These are phyloP conservation scores for Aphanoascus verrucosus DNA, from an alignment of 2,329 filamentous ascomycete genomes.

Conservation along the genomic window DNA sequence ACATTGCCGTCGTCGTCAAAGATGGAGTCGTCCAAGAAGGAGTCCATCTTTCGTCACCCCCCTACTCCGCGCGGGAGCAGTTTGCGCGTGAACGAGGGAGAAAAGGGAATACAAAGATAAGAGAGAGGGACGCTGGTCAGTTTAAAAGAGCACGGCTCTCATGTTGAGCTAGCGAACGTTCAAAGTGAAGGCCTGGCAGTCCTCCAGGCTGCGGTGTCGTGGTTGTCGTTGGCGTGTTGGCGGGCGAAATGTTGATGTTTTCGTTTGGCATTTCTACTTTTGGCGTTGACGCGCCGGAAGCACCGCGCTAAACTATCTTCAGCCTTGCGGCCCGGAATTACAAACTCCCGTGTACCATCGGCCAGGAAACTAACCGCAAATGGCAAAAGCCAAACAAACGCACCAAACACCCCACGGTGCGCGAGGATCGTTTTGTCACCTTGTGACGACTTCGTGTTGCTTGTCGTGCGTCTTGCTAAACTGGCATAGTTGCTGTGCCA, in stretches of 20 bases:
- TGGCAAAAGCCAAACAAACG: too few species aligned
- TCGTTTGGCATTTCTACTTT: neutral
- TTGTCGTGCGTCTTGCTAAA: too few species aligned
- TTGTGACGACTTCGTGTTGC: too few species aligned
- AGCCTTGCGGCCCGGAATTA: neutral
- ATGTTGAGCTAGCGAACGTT: neutral
- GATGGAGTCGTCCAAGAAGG: slow-evolving; percentile 46
- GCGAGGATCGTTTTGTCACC: too few species aligned
- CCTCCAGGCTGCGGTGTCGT: neutral
- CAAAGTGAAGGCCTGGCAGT: neutral
- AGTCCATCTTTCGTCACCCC: slow-evolving; percentile 12
- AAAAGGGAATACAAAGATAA: neutral
- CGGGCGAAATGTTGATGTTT: neutral
- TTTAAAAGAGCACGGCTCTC: neutral
- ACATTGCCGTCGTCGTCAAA: slow-evolving; percentile 45
- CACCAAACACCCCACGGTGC: too few species aligned
- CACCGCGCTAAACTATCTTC: neutral
- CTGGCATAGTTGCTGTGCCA: too few species aligned
- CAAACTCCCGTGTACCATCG: too few species aligned
- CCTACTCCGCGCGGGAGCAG: neutral
- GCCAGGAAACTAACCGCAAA: too few species aligned
- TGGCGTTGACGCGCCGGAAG: neutral
- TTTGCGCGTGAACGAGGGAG: neutral
- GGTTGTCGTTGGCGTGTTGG: neutral
- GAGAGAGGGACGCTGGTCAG: neutral